A percentile compares a stretch with the other conserved stretches of the same genome.
phyloP scores from a whole-genome alignment of 305 asterid species.

The Fraxinus nigra region DNA sequence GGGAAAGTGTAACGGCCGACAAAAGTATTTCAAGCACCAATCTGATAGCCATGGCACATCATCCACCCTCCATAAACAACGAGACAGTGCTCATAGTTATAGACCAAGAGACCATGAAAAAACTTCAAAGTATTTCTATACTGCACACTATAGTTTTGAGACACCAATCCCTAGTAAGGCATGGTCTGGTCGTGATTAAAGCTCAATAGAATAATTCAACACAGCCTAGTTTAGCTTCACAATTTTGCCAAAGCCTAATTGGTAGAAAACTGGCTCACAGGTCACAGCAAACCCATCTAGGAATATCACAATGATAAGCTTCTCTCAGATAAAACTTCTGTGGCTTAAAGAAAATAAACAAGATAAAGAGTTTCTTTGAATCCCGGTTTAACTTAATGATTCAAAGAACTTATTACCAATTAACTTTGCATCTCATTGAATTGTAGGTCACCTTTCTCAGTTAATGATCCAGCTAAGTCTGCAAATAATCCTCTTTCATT shows the following conservation, averaged over 20 bases:
- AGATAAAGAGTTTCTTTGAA: neutral
- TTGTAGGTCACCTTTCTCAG: neutral
- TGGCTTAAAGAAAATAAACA: neutral
- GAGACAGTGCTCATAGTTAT: neutral
- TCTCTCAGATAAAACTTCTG: neutral
- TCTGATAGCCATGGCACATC: constrained; percentile 11
- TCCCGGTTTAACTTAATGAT: neutral
- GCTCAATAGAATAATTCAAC: neutral
- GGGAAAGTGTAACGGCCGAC: neutral
- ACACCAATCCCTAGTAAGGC: neutral
- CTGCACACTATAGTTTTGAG: neutral
- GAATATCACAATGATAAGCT: neutral
- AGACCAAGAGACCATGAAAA: constrained; percentile 14
- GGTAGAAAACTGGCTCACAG: neutral
- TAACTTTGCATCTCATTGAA: neutral
- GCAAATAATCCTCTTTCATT: neutral
- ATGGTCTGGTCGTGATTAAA: neutral
- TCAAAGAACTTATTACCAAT: neutral
- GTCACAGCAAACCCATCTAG: neutral
- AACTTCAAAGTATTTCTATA: constrained; percentile 1
- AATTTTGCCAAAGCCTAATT: neutral
- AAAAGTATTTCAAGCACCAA: neutral
- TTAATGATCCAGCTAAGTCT: neutral
- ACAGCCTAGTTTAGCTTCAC: neutral
- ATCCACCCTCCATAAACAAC: neutral